These are phyloP conservation scores for Apiospora sp. DNA, from an alignment of 2,329 filamentous ascomycete genomes.

Conservation along the genomic window DNA sequence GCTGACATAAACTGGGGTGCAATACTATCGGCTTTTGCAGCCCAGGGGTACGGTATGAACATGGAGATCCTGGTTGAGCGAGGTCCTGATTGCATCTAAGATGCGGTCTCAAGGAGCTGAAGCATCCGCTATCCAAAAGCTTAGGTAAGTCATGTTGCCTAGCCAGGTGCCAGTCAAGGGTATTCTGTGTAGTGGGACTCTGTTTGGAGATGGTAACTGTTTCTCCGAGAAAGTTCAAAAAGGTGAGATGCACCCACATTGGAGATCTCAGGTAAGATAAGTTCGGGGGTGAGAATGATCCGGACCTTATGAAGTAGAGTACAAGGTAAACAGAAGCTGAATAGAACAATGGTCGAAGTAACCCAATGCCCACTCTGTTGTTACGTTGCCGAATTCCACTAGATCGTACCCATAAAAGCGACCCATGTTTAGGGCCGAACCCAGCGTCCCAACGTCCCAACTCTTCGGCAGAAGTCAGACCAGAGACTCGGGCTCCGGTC, in stretches of 20 bases:
- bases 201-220: neutral
- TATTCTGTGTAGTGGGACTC: neutral
- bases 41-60: neutral
- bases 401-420: neutral
- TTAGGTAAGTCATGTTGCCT: neutral
- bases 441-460: neutral
- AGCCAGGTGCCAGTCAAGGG: too few relatives aligned
- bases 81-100: neutral
- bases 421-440: neutral
- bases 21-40: neutral
- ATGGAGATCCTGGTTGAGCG: neutral
- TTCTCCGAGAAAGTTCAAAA: neutral
- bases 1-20: neutral
- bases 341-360: neutral
- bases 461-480: neutral
- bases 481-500: neutral
- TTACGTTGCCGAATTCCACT: neutral
- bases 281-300: neutral
- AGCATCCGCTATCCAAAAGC: neutral
- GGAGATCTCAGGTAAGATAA: neutral
- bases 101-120: neutral
- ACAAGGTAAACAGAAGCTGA: neutral
- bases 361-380: neutral
- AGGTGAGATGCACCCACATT: neutral
- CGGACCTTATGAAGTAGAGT: neutral